These are phyloP conservation scores for Alternaria sp. DNA, from an alignment of 2,329 filamentous ascomycete genomes.

Conservation along the genomic window DNA sequence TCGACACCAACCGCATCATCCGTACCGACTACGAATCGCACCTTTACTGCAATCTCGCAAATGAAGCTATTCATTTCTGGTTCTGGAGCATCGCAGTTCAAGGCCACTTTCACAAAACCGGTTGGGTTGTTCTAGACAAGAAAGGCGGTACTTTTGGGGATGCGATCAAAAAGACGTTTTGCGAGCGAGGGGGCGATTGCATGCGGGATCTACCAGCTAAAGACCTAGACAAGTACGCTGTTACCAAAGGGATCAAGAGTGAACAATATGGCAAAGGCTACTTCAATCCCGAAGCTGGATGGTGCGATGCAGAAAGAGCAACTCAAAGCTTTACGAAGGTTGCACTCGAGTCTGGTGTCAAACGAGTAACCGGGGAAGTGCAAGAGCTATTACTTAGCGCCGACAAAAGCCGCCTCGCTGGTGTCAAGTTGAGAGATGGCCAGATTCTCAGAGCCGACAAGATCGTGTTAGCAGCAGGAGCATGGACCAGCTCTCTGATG, in stretches of 20 bases:
- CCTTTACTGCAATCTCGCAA: constrained; percentile 63
- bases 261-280: constrained; percentile 51
- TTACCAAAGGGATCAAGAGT: constrained; percentile 42
- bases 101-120: constrained; percentile 64
- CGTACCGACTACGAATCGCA: constrained; percentile 66
- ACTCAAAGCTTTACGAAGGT: constrained; percentile 56
- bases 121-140: constrained; percentile 65
- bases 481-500: constrained; percentile 65
- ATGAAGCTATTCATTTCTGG: constrained; percentile 53
- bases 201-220: constrained; percentile 42
- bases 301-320: constrained; percentile 62
- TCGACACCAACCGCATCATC: constrained; percentile 70
- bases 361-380: constrained; percentile 56
- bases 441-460: constrained; percentile 60
- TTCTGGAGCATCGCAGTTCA: constrained; percentile 47
- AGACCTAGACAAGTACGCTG: constrained; percentile 55
- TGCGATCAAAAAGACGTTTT: constrained; percentile 64
- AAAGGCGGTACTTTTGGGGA: constrained; percentile 59
- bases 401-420: constrained; percentile 44
- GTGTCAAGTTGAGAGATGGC: constrained; percentile 61
- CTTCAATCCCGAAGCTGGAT: constrained; percentile 62
- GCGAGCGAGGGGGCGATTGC: constrained; percentile 54
- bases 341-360: constrained; percentile 57
- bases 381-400: constrained; percentile 55
- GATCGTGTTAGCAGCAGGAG: constrained; percentile 65